Percentiles rank a stretch among this genome's conserved stretches.
These are phyloP conservation scores for Goffeauzyma gilvescens DNA, from an alignment of 768 basidiomycete species.

Conservation along the genomic window DNA sequence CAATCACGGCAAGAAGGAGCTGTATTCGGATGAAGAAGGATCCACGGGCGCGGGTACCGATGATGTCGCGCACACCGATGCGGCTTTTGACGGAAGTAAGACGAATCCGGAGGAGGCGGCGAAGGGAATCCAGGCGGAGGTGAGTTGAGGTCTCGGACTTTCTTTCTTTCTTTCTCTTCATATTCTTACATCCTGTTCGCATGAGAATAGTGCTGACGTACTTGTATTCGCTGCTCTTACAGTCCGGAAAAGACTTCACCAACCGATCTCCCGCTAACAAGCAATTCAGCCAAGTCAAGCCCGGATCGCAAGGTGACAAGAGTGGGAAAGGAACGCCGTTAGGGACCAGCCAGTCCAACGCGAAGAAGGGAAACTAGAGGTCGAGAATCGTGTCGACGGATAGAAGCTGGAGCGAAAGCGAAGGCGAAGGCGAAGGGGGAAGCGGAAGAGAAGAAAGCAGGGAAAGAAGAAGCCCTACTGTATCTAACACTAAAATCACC, in stretches of 20 bases:
- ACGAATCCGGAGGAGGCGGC: constrained; percentile 19
- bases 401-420: no score
- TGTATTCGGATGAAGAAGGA: constrained; percentile 29
- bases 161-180: neutral
- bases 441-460: no score
- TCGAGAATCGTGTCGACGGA: no score
- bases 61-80: constrained; percentile 29
- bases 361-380: no score
- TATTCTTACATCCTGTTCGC: neutral
- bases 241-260: constrained; percentile 29
- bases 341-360: constrained; percentile 14
- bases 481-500: no score
- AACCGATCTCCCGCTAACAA: constrained; percentile 15
- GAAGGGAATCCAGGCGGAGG: constrained; percentile 26
- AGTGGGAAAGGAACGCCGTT: constrained; percentile 12
- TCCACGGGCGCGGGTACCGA: constrained; percentile 26
- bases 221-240: constrained; percentile 1
- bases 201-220: neutral
- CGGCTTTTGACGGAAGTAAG: constrained; percentile 24
- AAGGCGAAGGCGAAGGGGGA: no score
- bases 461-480: no score
- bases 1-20: constrained; percentile 27
- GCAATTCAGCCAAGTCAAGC: constrained; percentile 14
- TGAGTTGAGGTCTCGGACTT: constrained; percentile 11
- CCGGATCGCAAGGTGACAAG: constrained; percentile 16